Evolutionary conservation across 1,284 basidiomycete species (phyloP), one percentile per base, ranked within the genome.

Genomic region (Heterobasidion annosum): DNA sequence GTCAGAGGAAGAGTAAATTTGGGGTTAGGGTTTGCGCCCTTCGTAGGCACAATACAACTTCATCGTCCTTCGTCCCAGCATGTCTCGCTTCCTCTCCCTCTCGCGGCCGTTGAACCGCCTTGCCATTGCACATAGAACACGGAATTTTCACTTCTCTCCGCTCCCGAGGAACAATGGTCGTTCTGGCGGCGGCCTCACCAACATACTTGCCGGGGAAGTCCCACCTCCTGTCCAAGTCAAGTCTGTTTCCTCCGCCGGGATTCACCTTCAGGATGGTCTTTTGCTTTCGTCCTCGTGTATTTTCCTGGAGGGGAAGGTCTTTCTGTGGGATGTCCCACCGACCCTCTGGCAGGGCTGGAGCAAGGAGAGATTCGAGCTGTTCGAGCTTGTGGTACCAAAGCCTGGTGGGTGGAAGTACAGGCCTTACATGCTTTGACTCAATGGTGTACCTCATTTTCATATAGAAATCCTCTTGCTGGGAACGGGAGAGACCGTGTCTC

Each of bases 401-500:
- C 94, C 95, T 57, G 94, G 94, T 93, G 62, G 57, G 83, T 72
- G 2, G 34, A 18, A n/a, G 32, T 15, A 53, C 3, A 25, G 25
- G 25, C 25, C 25, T 25, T 25, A 25, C 25, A 25, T 25, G 25
- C 25, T 25, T 5, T 5, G 4, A 25, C 18, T n/a, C 8, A 2
- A 35, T 13, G 1, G 16, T 25, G 47, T 46, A 45, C 16, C 8
- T 43, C 47, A 45, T 19, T 43, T 8, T 46, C 34, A 13, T 16
- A 16, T 44, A 95, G 96, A 98, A 67, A 91, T 98, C 34, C 70
- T 98, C 16, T 68, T 98, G 3, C 74, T 98, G 16, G 95, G 95
- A 0, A 98, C 95, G 0, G 96, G 96, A 0, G 77, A 76, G 58
- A 77, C 75, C 7, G 79, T 88, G 10, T 70, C 83, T 2, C 85